Evolutionary conservation across 345 rosid genomes (phyloP).

Genomic region (Eutrema japonicum): DNA sequence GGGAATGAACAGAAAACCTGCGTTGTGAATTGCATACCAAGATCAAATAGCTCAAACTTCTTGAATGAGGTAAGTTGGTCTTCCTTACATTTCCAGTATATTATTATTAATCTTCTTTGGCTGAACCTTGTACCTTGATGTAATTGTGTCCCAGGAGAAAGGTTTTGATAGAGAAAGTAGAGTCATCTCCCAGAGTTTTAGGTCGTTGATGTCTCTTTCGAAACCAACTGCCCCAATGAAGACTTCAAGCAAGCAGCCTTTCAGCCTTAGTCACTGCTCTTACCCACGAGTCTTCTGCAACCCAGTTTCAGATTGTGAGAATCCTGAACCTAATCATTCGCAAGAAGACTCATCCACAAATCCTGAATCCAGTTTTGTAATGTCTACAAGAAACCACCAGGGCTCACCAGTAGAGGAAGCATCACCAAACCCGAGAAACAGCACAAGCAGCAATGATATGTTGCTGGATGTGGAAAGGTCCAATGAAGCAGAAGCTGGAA

Average conservation of each 20-base stretch:
- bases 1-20: conserved; percentile 45
- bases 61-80: conserved; percentile 57
- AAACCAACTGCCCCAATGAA: conserved; percentile 56
- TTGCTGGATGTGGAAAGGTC: conserved; percentile 68
- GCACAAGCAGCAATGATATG: conserved; percentile 78
- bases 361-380: conserved; percentile 45
- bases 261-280: conserved; percentile 50
- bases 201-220: conserved; percentile 61
- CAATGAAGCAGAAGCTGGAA: conserved; percentile 58
- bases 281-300: conserved; percentile 74
- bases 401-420: conserved; percentile 50
- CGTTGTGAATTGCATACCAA: conserved; percentile 38
- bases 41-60: conserved; percentile 51
- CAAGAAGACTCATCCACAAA: conserved; percentile 25
- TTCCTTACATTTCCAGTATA: not conserved
- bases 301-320: conserved; percentile 75
- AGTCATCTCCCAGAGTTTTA: conserved; percentile 59
- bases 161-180: conserved; percentile 43
- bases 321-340: conserved; percentile 48
- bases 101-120: conserved; percentile 7
- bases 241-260: conserved; percentile 56
- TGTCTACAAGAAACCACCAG: conserved; percentile 54
- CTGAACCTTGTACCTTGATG: conserved; percentile 22
- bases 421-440: conserved; percentile 61
- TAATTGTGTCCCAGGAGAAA: conserved; percentile 54